Percentiles rank a stretch among this genome's conserved stretches.
phyloP scores from a whole-genome alignment of 2,329 filamentous ascomycete species.

The Colletotrichum incanum region DNA sequence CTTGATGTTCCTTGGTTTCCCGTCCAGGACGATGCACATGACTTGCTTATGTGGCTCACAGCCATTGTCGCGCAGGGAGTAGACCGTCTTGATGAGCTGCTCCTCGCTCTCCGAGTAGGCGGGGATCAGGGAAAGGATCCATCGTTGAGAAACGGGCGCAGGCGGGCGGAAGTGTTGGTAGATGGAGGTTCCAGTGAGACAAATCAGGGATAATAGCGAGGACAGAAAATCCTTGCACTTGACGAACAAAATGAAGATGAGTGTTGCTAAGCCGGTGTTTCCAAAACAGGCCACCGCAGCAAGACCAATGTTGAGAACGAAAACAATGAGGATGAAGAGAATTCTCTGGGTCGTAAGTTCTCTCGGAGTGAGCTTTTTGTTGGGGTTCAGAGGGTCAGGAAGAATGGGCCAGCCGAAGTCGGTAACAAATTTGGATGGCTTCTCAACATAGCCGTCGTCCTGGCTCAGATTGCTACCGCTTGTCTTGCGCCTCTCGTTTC shows the following conservation, averaged over 20 bases:
- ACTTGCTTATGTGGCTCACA: slow-evolving; percentile 21
- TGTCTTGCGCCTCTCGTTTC: neutral
- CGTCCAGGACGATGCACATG: slow-evolving; percentile 27
- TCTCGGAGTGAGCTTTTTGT: slow-evolving; percentile 19
- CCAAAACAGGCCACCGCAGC: slow-evolving; percentile 17
- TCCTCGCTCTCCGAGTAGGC: slow-evolving; percentile 31
- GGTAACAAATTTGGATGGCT: slow-evolving; percentile 25
- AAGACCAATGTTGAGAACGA: slow-evolving; percentile 8
- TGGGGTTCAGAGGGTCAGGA: slow-evolving; percentile 10
- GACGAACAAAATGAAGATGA: slow-evolving; percentile 24
- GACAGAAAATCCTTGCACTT: slow-evolving; percentile 24
- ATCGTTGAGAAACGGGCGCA: slow-evolving; percentile 15
- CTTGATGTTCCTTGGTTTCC: slow-evolving; percentile 20
- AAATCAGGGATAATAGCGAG: slow-evolving; percentile 13
- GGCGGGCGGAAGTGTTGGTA: slow-evolving; percentile 23
- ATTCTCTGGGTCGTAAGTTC: slow-evolving; percentile 10
- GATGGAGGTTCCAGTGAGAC: slow-evolving; percentile 11
- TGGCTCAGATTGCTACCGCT: neutral
- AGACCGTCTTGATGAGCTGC: slow-evolving; percentile 28
- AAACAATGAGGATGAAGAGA: slow-evolving; percentile 3
- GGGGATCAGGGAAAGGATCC: slow-evolving; percentile 23
- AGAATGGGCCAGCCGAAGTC: slow-evolving; percentile 27
- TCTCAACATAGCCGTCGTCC: neutral
- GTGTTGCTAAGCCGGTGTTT: slow-evolving; percentile 7
- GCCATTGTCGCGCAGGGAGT: slow-evolving; percentile 23